These are phyloP conservation scores for Penicillium odoratum DNA, from an alignment of 495 filamentous ascomycete species.

Conservation along the genomic window DNA sequence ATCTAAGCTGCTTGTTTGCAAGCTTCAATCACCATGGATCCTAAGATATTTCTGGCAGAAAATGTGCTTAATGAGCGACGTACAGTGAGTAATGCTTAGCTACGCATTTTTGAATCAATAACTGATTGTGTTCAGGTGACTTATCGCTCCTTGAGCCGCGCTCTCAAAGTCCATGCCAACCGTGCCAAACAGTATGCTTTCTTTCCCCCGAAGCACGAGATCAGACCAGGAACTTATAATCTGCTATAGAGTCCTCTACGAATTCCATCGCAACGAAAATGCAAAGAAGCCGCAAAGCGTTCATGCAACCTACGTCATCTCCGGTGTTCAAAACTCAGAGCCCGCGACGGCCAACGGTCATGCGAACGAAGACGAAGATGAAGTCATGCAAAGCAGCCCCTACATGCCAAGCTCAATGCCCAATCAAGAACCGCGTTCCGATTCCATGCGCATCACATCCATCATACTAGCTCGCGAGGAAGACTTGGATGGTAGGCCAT, in stretches of 20 bases:
- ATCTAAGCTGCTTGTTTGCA: constrained; percentile 9
- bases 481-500: constrained; percentile 64
- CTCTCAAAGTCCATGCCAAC: constrained; percentile 78
- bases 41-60: constrained; percentile 70
- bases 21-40: constrained; percentile 42
- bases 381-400: constrained; percentile 71
- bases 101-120: neutral
- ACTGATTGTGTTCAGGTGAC: constrained; percentile 61
- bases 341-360: constrained; percentile 32
- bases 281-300: constrained; percentile 69
- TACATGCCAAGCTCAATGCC: constrained; percentile 61
- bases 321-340: constrained; percentile 56
- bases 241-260: constrained; percentile 76
- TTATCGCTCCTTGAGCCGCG: constrained; percentile 78
- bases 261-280: constrained; percentile 82
- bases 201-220: neutral
- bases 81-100: constrained; percentile 52
- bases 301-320: constrained; percentile 85
- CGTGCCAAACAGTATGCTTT: constrained; percentile 70
- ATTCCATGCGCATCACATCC: constrained; percentile 45
- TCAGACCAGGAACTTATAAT: constrained; percentile 6
- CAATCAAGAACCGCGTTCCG: constrained; percentile 41
- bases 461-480: constrained; percentile 81
- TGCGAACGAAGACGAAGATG: constrained; percentile 58
- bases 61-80: constrained; percentile 75